Percentiles rank a stretch among this genome's conserved stretches.
Conservation (phyloP, 345 rosid species). For the Excoecaria agallocha region DNA sequence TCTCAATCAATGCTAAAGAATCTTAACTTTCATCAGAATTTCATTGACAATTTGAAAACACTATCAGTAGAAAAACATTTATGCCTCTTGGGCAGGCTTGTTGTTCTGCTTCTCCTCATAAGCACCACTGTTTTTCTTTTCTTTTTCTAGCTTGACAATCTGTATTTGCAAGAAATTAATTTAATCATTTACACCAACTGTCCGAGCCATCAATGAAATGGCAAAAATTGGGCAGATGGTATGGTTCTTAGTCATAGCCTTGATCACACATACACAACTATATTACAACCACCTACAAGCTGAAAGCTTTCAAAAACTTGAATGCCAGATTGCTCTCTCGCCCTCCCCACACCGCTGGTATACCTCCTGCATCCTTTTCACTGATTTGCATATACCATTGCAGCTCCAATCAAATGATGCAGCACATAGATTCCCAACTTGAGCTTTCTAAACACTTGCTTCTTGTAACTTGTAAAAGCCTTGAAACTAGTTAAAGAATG, state of each 20-base stretch:
- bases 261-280: conserved; percentile 18
- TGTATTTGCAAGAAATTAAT: conserved; percentile 35
- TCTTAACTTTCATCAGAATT: too few relatives aligned
- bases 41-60: too few relatives aligned
- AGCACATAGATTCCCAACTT: conserved; percentile 35
- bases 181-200: conserved; percentile 36
- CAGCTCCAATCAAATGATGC: conserved; percentile 40
- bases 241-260: conserved; percentile 14
- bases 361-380: conserved; percentile 33
- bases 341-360: conserved; percentile 38
- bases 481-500: too few relatives aligned
- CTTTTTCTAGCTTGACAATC: conserved; percentile 19
- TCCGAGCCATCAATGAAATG: conserved; percentile 30
- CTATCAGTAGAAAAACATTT: too few relatives aligned
- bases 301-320: conserved; percentile 53
- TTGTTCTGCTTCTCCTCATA: too few relatives aligned
- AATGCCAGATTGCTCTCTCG: conserved; percentile 62
- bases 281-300: conserved; percentile 17
- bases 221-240: conserved; percentile 48
- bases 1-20: too few relatives aligned
- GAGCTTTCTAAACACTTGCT: too few relatives aligned
- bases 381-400: conserved; percentile 38
- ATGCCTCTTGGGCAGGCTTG: too few relatives aligned
- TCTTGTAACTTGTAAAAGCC: too few relatives aligned
- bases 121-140: too few relatives aligned